Evolutionary conservation across 352 stramenopile species (phyloP).

Genomic region (Phytophthora crassamura): DNA sequence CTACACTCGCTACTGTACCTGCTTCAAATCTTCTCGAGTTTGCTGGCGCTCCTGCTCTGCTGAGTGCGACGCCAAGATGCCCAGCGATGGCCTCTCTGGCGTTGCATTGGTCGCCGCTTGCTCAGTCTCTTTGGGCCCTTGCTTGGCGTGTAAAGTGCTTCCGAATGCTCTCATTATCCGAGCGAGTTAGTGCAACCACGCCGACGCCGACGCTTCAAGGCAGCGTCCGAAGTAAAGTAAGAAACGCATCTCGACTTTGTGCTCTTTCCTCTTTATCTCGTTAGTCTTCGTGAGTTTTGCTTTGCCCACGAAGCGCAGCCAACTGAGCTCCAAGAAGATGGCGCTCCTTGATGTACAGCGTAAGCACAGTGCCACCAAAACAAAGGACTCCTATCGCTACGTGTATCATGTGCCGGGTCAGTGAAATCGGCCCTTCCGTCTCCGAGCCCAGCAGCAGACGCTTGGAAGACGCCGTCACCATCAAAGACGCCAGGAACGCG

Average conservation of each 20-base stretch:
- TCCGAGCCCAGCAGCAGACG: constrained; percentile 46
- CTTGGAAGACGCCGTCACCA: constrained; percentile 48
- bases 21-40: constrained; percentile 31
- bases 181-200: not conserved
- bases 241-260: constrained; percentile 3
- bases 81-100: constrained; percentile 3
- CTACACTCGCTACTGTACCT: constrained; percentile 17
- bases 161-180: constrained; percentile 22
- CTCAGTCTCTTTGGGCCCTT: constrained; percentile 3
- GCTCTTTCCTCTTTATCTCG: constrained; percentile 8
- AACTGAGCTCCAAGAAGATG: constrained; percentile 48
- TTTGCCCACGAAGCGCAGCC: constrained; percentile 30
- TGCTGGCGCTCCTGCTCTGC: constrained; percentile 20
- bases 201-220: constrained; percentile 27
- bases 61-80: constrained; percentile 1
- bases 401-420: constrained; percentile 50
- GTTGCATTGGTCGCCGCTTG: not conserved
- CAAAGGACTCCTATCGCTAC: constrained; percentile 55
- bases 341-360: constrained; percentile 61
- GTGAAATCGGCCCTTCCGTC: constrained; percentile 17
- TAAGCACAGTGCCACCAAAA: constrained; percentile 44
- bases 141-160: constrained; percentile 13
- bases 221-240: constrained; percentile 11
- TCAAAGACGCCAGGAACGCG: constrained; percentile 52
- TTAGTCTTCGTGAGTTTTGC: constrained; percentile 34